These are phyloP conservation scores for Lactarius indigo DNA, from an alignment of 768 basidiomycete genomes.

Conservation along the genomic window DNA sequence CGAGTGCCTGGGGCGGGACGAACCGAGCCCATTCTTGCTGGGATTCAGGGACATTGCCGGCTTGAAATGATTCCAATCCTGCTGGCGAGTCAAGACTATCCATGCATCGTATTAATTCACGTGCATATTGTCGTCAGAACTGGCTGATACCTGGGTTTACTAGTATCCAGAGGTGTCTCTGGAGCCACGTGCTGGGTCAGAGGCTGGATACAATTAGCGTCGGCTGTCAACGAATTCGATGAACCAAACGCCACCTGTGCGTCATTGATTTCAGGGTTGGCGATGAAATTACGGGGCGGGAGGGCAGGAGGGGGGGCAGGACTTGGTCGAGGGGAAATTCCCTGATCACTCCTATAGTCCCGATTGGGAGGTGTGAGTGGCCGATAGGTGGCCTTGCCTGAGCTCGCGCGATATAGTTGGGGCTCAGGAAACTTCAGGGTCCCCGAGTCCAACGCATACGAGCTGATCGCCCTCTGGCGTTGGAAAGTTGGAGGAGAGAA, in stretches of 20 bases:
- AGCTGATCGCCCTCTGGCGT: slow-evolving; percentile 24
- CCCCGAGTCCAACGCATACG: slow-evolving; percentile 24
- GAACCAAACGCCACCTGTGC: slow-evolving; percentile 15
- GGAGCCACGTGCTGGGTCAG: slow-evolving; percentile 3
- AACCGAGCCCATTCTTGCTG: slow-evolving; percentile 83
- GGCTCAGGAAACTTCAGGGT: slow-evolving; percentile 50
- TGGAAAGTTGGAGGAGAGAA: slow-evolving; percentile 13
- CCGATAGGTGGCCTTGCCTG: slow-evolving; percentile 32
- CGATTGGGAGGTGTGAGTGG: slow-evolving; percentile 11
- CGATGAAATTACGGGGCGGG: slow-evolving; percentile 3
- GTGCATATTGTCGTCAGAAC: slow-evolving; percentile 2
- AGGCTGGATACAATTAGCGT: not conserved
- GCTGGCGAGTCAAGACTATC: slow-evolving; percentile 60
- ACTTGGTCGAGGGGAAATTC: not conserved
- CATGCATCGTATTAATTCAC: not conserved
- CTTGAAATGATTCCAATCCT: slow-evolving; percentile 63
- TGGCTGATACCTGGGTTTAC: slow-evolving; percentile 23
- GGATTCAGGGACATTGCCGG: slow-evolving; percentile 55
- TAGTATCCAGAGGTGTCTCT: slow-evolving; percentile 29
- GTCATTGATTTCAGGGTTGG: not conserved
- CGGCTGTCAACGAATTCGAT: not conserved
- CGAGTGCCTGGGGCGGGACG: slow-evolving; percentile 66
- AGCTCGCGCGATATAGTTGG: slow-evolving; percentile 46
- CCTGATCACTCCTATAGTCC: slow-evolving; percentile 3
- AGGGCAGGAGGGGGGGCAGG: not conserved